Evolutionary conservation across 495 filamentous ascomycete species (phyloP).

Genomic region (Penicillium robsamsonii): DNA sequence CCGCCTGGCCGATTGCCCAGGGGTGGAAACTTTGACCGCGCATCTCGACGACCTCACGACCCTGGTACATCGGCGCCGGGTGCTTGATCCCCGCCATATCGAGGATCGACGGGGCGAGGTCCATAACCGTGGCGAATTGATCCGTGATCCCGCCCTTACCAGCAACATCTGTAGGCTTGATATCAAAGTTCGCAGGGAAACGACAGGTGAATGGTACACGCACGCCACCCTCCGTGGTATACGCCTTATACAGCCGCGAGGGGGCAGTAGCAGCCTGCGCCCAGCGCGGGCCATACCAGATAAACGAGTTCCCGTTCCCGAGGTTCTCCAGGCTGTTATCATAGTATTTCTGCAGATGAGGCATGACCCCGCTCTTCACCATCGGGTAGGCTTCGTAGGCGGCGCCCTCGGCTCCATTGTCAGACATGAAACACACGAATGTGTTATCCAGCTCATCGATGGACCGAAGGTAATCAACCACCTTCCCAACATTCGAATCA

Average conservation of each 20-base stretch:
- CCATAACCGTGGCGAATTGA: conserved; percentile 63
- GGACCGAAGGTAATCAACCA: conserved; percentile 52
- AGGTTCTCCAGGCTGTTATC: conserved; percentile 62
- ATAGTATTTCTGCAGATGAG: conserved; percentile 59
- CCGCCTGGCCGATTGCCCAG: conserved; percentile 34
- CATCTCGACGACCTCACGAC: conserved; percentile 57
- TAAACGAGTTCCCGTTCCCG: conserved; percentile 58
- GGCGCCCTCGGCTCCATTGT: conserved; percentile 65
- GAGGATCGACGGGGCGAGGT: conserved; percentile 59
- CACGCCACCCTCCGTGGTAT: conserved; percentile 61
- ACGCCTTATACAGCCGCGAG: conserved; percentile 59
- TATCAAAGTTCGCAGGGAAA: conserved; percentile 36
- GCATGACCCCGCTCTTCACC: conserved; percentile 50
- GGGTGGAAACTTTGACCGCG: conserved; percentile 51
- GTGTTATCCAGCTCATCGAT: conserved; percentile 64
- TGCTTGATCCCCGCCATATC: conserved; percentile 60
- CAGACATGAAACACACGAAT: conserved; percentile 61
- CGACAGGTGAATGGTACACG: conserved; percentile 57
- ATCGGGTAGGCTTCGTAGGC: conserved; percentile 59
- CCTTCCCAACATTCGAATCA: conserved; percentile 59
- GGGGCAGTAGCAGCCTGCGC: conserved; percentile 63
- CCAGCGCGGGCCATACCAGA: conserved; percentile 67
- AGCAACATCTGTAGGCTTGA: conserved; percentile 21
- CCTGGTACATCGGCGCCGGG: conserved; percentile 55
- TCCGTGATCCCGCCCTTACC: conserved; percentile 46